Percentiles rank a stretch among this genome's conserved stretches.
Conservation (phyloP, 768 basidiomycete genomes). For the Mycena belliarum region DNA sequence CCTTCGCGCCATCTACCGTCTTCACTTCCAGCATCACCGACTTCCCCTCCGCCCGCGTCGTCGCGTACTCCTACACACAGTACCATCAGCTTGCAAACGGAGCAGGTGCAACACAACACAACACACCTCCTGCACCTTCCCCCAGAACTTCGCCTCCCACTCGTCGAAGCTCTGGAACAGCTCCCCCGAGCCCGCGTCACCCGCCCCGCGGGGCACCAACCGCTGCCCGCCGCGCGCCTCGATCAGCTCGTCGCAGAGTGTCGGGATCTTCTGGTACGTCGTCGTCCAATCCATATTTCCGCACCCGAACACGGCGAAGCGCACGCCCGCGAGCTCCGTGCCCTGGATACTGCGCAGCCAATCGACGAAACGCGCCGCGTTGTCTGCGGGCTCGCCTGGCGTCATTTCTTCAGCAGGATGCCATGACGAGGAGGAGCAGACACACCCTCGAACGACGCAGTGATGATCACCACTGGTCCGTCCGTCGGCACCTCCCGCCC, state of each 20-base stretch:
- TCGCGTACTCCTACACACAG: slow-evolving; percentile 31
- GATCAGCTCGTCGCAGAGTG: slow-evolving; percentile 35
- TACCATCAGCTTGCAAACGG: background rate
- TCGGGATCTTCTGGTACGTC: slow-evolving; percentile 50
- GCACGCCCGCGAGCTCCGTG: slow-evolving; percentile 31
- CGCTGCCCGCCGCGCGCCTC: slow-evolving; percentile 37
- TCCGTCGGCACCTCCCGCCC: slow-evolving; percentile 41
- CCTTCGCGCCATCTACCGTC: slow-evolving; percentile 32
- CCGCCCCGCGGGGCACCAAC: slow-evolving; percentile 39
- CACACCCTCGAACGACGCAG: slow-evolving; percentile 47
- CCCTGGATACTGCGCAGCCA: slow-evolving; percentile 36
- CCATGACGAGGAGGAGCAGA: background rate
- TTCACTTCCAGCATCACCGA: slow-evolving; percentile 30
- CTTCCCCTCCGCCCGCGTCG: slow-evolving; percentile 22
- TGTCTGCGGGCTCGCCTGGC: slow-evolving; percentile 47
- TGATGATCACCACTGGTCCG: slow-evolving; percentile 46
- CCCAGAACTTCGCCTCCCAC: slow-evolving; percentile 43
- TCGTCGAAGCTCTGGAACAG: slow-evolving; percentile 48
- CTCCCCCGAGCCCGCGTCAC: slow-evolving; percentile 42
- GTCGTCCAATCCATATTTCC: slow-evolving; percentile 51
- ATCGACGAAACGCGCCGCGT: slow-evolving; percentile 46
- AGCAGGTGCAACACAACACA: background rate
- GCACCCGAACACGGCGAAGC: slow-evolving; percentile 50
- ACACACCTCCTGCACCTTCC: slow-evolving; percentile 32
- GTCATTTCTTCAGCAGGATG: background rate